These are phyloP conservation scores for Codiaeum variegatum DNA, from an alignment of 441 rosid genomes.

Conservation along the genomic window DNA sequence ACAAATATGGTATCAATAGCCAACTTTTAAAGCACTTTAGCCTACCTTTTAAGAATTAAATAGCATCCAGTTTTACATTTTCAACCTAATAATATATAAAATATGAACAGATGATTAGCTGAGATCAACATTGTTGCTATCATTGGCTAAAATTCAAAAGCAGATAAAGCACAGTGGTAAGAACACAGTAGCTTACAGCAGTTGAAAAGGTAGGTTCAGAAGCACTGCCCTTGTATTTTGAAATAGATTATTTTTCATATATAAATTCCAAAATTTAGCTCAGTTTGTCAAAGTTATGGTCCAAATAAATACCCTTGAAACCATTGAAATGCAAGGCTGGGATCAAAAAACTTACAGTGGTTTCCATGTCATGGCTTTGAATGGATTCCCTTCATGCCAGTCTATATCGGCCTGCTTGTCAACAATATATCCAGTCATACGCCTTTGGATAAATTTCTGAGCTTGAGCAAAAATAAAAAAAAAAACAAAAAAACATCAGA, in stretches of 20 bases:
- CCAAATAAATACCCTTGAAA: not conserved
- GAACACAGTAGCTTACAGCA: not conserved
- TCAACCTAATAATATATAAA: not conserved
- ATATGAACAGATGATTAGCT: not conserved
- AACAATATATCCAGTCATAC: not conserved
- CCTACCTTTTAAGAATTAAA: not conserved
- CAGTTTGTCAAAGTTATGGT: not conserved
- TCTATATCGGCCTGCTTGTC: conserved; percentile 20
- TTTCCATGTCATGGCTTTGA: conserved; percentile 30
- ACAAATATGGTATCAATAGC: not conserved
- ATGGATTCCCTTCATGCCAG: conserved; percentile 15
- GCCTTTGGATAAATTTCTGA: not conserved
- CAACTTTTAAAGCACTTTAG: not conserved
- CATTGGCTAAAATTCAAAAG: conserved; percentile 8
- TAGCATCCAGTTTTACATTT: not conserved
- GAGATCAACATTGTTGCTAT: not conserved
- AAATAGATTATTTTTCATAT: not conserved
- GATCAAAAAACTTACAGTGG: conserved; percentile 12
- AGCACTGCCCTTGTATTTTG: not conserved
- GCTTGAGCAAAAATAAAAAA: too few species aligned
- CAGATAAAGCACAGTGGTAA: not conserved
- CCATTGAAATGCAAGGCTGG: not conserved
- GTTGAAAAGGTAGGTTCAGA: not conserved
- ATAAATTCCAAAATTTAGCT: not conserved
- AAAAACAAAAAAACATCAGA: not conserved